These are phyloP conservation scores for Cercospora beticola DNA, from an alignment of 2,329 filamentous ascomycete species.

Conservation along the genomic window DNA sequence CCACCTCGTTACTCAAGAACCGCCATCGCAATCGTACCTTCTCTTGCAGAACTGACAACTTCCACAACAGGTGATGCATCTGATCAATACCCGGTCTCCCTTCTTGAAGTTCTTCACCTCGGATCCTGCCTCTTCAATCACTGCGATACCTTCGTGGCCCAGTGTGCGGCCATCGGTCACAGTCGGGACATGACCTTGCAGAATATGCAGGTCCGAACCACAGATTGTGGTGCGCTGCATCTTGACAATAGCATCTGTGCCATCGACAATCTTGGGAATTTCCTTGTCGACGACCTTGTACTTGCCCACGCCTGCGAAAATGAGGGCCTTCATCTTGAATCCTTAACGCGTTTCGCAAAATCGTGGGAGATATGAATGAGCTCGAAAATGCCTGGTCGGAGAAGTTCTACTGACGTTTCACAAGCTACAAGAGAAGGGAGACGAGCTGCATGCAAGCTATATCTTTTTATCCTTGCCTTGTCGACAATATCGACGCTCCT, in stretches of 20 bases:
- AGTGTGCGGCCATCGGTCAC: slow-evolving; percentile 49
- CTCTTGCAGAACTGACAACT: slow-evolving; percentile 52
- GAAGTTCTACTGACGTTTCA: neutral
- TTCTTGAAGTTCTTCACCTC: slow-evolving; percentile 50
- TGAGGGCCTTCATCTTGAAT: slow-evolving; percentile 29
- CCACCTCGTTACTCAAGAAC: too few relatives aligned
- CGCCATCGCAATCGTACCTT: slow-evolving; percentile 10
- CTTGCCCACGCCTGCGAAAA: slow-evolving; percentile 29
- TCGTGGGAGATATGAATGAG: neutral
- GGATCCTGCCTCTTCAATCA: slow-evolving; percentile 48
- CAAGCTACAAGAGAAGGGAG: neutral
- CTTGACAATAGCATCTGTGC: slow-evolving; percentile 43
- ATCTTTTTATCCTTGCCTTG: neutral
- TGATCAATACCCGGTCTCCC: slow-evolving; percentile 52
- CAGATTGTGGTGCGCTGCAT: slow-evolving; percentile 34
- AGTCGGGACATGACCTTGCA: slow-evolving; percentile 54
- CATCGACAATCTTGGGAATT: slow-evolving; percentile 26
- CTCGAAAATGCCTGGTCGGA: neutral
- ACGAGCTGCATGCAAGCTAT: neutral
- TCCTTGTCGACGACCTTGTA: slow-evolving; percentile 31
- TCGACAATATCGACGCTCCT: neutral
- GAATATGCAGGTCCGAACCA: slow-evolving; percentile 54
- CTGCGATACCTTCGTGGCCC: slow-evolving; percentile 56
- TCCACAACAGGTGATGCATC: slow-evolving; percentile 51
- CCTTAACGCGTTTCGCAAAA: neutral